These are phyloP conservation scores for Fusarium brachygibbosum DNA, from an alignment of 2,329 filamentous ascomycete genomes.

Conservation along the genomic window DNA sequence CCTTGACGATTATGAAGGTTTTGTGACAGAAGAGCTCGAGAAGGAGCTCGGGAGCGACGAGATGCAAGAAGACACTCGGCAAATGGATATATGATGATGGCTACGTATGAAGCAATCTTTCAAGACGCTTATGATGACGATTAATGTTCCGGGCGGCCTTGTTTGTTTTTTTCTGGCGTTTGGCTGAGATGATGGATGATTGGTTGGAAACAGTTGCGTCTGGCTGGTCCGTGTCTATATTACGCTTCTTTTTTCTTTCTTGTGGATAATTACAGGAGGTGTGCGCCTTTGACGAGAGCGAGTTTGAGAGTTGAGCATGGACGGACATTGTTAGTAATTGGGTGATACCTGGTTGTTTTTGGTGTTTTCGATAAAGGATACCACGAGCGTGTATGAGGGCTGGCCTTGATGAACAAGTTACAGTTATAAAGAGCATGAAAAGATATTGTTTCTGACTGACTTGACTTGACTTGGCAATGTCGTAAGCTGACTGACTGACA, in stretches of 20 bases:
- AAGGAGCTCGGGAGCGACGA: conserved; percentile 80
- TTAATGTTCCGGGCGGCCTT: conserved; percentile 35
- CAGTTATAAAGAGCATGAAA: conserved; percentile 10
- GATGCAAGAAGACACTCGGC: conserved; percentile 65
- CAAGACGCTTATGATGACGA: conserved; percentile 46
- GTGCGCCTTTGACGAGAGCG: conserved; percentile 20
- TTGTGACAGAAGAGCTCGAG: conserved; percentile 94
- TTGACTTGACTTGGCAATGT: neutral
- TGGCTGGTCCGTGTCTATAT: conserved; percentile 34
- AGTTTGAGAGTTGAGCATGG: conserved; percentile 24
- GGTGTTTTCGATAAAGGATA: conserved; percentile 37
- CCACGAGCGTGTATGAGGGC: conserved; percentile 27
- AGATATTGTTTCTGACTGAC: neutral
- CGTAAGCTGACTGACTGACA: conserved; percentile 24
- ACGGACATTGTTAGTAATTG: conserved; percentile 17
- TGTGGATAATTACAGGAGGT: conserved; percentile 18
- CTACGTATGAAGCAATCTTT: conserved; percentile 34
- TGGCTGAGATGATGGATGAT: conserved; percentile 23
- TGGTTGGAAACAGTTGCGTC: conserved; percentile 28
- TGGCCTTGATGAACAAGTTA: conserved; percentile 12
- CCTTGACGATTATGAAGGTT: conserved; percentile 93
- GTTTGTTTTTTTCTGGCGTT: conserved; percentile 43
- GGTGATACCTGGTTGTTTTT: conserved; percentile 42
- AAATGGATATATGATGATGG: conserved; percentile 56
- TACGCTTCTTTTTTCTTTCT: conserved; percentile 25